Evolutionary conservation across 2,329 filamentous ascomycete genomes (phyloP).

Genomic region (Raffaelea arxii): DNA sequence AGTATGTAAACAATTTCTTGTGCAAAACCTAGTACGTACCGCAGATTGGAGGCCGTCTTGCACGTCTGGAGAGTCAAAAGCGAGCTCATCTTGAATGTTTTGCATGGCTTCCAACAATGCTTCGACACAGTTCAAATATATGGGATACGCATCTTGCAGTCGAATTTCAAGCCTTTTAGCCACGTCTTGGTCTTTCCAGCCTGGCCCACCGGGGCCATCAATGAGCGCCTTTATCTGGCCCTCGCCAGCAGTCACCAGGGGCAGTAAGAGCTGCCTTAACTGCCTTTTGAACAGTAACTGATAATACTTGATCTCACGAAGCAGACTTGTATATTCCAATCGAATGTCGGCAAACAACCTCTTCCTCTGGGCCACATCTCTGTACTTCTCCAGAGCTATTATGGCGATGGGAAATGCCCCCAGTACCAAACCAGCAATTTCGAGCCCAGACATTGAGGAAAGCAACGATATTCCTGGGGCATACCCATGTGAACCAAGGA

Average conservation of each 20-base stretch:
- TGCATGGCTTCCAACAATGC: not conserved
- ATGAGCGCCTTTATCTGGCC: not conserved
- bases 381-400: not conserved
- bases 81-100: not conserved
- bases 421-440: not conserved
- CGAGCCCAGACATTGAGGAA: constrained; percentile 1
- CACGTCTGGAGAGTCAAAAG: not conserved
- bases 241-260: not conserved
- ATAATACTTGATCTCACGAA: not conserved
- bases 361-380: not conserved
- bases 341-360: not conserved
- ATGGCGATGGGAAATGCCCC: not conserved
- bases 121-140: not conserved
- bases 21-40: not conserved
- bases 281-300: not conserved
- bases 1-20: not conserved
- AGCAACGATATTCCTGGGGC: no score
- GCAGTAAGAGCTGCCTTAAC: not conserved
- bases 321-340: not conserved
- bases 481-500: no score
- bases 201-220: not conserved
- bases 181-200: not conserved
- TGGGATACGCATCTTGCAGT: not conserved
- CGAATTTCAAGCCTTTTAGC: not conserved
- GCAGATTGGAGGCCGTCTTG: not conserved